These are phyloP conservation scores for Oryza brachyantha DNA, from an alignment of 176 grass and related monocot species.

Conservation along the genomic window DNA sequence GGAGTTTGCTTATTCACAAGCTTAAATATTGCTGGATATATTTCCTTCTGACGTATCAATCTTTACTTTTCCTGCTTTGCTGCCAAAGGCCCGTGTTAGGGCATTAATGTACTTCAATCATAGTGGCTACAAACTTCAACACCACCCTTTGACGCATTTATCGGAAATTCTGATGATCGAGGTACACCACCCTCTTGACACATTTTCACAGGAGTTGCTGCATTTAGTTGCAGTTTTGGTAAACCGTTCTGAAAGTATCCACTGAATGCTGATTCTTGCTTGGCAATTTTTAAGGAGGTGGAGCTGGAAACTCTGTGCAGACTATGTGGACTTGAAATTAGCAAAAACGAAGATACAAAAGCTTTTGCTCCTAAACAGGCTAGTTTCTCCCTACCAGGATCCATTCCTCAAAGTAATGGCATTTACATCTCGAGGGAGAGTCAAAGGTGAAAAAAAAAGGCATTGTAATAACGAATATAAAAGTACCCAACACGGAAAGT, in stretches of 20 bases:
- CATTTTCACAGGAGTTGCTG: slow-evolving; percentile 10
- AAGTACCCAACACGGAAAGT: not conserved
- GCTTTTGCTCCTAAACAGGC: slow-evolving; percentile 72
- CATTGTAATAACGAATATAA: slow-evolving; percentile 7
- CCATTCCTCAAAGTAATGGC: slow-evolving; percentile 34
- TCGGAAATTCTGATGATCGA: slow-evolving; percentile 73
- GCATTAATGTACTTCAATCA: slow-evolving; percentile 79
- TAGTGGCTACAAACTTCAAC: slow-evolving; percentile 76
- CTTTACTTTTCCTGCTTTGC: slow-evolving; percentile 15
- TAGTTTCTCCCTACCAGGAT: slow-evolving; percentile 51
- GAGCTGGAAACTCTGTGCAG: slow-evolving; percentile 65
- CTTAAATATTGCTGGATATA: not conserved
- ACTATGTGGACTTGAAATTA: slow-evolving; percentile 74
- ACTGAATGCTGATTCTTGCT: slow-evolving; percentile 8
- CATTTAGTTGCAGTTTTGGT: not conserved
- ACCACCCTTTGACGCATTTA: slow-evolving; percentile 55
- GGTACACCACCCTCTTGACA: slow-evolving; percentile 61
- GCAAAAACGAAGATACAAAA: slow-evolving; percentile 39
- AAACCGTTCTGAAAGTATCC: not conserved
- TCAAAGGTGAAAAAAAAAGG: slow-evolving; percentile 32
- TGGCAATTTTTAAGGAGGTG: slow-evolving; percentile 47
- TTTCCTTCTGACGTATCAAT: slow-evolving; percentile 12
- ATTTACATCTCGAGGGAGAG: slow-evolving; percentile 31
- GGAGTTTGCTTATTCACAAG: slow-evolving; percentile 8
- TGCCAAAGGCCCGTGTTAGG: slow-evolving; percentile 60